A percentile compares a stretch with the other conserved stretches of the same genome.
These are phyloP conservation scores for Penicillium manginii DNA, from an alignment of 495 filamentous ascomycete genomes.

Conservation along the genomic window DNA sequence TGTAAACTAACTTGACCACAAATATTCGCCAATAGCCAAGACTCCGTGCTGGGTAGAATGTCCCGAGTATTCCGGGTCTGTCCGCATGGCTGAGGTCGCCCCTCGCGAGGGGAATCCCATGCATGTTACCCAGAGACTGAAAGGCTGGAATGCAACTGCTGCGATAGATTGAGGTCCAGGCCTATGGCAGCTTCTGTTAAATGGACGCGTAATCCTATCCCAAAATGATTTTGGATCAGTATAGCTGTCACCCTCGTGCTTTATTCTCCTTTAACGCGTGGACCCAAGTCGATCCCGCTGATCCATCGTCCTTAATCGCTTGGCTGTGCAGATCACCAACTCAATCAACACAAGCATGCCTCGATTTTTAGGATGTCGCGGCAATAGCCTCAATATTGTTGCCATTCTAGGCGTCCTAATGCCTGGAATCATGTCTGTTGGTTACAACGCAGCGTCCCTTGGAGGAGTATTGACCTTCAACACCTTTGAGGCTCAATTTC, in stretches of 20 bases:
- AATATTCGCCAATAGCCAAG: background rate
- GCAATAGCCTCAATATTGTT: slow-evolving; percentile 30
- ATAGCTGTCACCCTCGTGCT: slow-evolving; percentile 2
- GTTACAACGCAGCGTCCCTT: slow-evolving; percentile 28
- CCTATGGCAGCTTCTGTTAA: background rate
- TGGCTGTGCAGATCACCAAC: slow-evolving; percentile 12
- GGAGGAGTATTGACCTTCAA: slow-evolving; percentile 27
- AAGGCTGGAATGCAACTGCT: slow-evolving; percentile 17
- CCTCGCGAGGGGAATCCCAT: slow-evolving; percentile 11
- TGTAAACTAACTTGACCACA: background rate
- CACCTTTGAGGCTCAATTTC: slow-evolving; percentile 26
- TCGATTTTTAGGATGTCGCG: slow-evolving; percentile 31
- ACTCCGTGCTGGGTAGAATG: slow-evolving; percentile 3
- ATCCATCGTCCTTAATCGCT: slow-evolving; percentile 18
- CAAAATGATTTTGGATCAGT: background rate
- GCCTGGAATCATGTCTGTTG: slow-evolving; percentile 28
- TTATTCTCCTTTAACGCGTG: slow-evolving; percentile 9
- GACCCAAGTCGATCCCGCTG: slow-evolving; percentile 21
- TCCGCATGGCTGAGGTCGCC: slow-evolving; percentile 8
- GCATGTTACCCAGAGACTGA: slow-evolving; percentile 8
- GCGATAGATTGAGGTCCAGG: slow-evolving; percentile 5
- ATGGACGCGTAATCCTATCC: background rate
- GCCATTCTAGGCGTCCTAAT: slow-evolving; percentile 32
- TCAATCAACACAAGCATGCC: slow-evolving; percentile 14
- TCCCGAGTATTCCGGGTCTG: background rate